Conservation (phyloP, 2,329 filamentous ascomycete species). For the Eutypa lata region DNA sequence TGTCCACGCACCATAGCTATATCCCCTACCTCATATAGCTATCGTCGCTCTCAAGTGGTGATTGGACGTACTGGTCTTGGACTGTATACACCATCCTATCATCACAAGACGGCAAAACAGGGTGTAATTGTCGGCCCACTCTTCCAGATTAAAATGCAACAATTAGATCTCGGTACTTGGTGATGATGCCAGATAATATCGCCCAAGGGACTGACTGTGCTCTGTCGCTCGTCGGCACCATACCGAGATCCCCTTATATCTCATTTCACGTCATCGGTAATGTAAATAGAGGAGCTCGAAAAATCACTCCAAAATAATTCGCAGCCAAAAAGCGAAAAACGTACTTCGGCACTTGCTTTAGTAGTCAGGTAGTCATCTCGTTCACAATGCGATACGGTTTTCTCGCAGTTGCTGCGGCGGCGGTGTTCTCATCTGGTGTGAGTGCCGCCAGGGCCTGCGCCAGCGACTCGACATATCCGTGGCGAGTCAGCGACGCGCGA, state of each 20-base stretch:
- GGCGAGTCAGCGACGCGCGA: constrained; percentile 26
- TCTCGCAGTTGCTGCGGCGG: constrained; percentile 9
- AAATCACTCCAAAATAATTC: constrained; percentile 2
- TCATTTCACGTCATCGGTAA: background rate
- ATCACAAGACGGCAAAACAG: constrained; percentile 10
- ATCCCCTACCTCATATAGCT: constrained; percentile 1
- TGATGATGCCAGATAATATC: constrained; percentile 1
- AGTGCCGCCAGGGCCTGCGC: constrained; percentile 24
- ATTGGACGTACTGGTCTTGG: background rate
- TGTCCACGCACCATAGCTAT: background rate
- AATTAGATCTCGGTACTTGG: constrained; percentile 8
- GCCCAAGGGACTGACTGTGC: too few species aligned
- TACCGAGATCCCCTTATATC: background rate
- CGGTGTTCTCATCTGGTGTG: constrained; percentile 8
- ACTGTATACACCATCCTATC: background rate
- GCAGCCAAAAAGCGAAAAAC: background rate
- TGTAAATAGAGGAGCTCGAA: constrained; percentile 1
- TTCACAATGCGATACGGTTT: constrained; percentile 14
- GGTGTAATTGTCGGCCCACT: constrained; percentile 6
- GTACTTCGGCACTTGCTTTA: constrained; percentile 37
- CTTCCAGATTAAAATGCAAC: constrained; percentile 15
- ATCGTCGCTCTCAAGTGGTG: background rate
- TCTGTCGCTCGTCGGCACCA: background rate
- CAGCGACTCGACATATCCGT: constrained; percentile 18
- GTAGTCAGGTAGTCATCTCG: background rate